Evolutionary conservation across 2,329 filamentous ascomycete species (phyloP).

Genomic region (Hypoxylon sp.): DNA sequence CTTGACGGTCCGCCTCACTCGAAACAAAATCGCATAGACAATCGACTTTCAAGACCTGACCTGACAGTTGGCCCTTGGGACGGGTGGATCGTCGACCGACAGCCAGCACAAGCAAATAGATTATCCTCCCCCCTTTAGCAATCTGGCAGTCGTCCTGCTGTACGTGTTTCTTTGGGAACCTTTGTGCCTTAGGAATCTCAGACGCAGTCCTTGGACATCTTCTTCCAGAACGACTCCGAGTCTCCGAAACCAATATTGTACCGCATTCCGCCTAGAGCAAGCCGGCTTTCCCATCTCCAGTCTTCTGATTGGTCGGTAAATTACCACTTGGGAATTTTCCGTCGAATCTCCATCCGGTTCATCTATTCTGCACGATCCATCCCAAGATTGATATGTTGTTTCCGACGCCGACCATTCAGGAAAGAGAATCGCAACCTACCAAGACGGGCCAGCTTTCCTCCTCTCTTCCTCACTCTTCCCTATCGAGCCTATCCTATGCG

Average conservation of each 20-base stretch:
- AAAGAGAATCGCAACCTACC: conserved; percentile 31
- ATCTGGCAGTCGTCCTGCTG: neutral
- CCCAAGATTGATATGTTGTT: conserved; percentile 25
- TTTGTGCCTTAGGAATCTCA: too few relatives aligned
- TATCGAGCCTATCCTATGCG: conserved; percentile 1
- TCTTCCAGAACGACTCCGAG: conserved; percentile 23
- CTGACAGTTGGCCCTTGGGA: conserved; percentile 29
- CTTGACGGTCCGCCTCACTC: conserved; percentile 39
- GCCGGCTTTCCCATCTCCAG: conserved; percentile 14
- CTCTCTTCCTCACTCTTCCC: conserved; percentile 11
- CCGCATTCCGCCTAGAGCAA: conserved; percentile 24
- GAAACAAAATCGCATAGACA: conserved; percentile 21
- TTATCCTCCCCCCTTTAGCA: conserved; percentile 17
- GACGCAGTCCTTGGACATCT: conserved; percentile 9
- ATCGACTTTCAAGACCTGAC: too few relatives aligned
- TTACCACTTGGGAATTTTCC: conserved; percentile 36
- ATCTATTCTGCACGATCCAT: conserved; percentile 34
- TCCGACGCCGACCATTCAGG: conserved; percentile 31
- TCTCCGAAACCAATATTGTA: conserved; percentile 20
- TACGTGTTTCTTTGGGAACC: too few relatives aligned
- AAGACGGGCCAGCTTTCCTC: conserved; percentile 30
- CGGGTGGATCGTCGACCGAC: conserved; percentile 8
- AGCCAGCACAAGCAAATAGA: conserved; percentile 27
- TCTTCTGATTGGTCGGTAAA: conserved; percentile 40
- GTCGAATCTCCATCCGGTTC: conserved; percentile 40